phyloP scores from a whole-genome alignment of 345 rosid genomes.

The Chamaenerion angustifolium region DNA sequence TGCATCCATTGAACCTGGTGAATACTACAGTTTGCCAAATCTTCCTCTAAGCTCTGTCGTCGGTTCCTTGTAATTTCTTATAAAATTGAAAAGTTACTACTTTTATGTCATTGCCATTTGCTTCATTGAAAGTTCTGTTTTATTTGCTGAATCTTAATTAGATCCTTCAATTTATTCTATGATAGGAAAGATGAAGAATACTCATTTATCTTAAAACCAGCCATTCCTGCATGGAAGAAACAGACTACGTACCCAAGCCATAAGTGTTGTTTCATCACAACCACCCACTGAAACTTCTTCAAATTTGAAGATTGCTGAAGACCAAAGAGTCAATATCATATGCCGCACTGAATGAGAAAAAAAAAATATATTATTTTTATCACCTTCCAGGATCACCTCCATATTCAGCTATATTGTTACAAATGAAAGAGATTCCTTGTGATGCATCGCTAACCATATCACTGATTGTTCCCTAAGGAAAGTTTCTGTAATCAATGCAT shows the following conservation, averaged over 20 bases:
- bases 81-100: too few species aligned
- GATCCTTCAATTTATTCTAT: slow-evolving; percentile 5
- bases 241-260: slow-evolving; percentile 32
- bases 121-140: too few species aligned
- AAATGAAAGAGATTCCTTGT: slow-evolving; percentile 78
- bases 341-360: too few species aligned
- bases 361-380: too few species aligned
- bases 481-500: slow-evolving; percentile 94
- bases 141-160: slow-evolving; percentile 8
- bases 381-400: slow-evolving; percentile 95
- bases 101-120: too few species aligned
- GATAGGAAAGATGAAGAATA: slow-evolving; percentile 96
- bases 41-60: slow-evolving; percentile 76
- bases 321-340: too few species aligned
- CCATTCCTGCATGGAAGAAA: slow-evolving; percentile 43
- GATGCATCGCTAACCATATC: slow-evolving; percentile 77
- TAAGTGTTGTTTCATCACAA: slow-evolving; percentile 22
- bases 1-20: slow-evolving; percentile 89
- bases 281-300: slow-evolving; percentile 10
- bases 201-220: slow-evolving; percentile 84
- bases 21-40: slow-evolving; percentile 67
- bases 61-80: too few species aligned
- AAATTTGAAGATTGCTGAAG: slow-evolving; percentile 31
- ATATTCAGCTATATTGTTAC: slow-evolving; percentile 51
- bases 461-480: slow-evolving; percentile 88